A percentile compares a stretch with the other conserved stretches of the same genome.
Evolutionary conservation across 2,329 filamentous ascomycete genomes (phyloP).

Genomic region (Bisporella sp.): DNA sequence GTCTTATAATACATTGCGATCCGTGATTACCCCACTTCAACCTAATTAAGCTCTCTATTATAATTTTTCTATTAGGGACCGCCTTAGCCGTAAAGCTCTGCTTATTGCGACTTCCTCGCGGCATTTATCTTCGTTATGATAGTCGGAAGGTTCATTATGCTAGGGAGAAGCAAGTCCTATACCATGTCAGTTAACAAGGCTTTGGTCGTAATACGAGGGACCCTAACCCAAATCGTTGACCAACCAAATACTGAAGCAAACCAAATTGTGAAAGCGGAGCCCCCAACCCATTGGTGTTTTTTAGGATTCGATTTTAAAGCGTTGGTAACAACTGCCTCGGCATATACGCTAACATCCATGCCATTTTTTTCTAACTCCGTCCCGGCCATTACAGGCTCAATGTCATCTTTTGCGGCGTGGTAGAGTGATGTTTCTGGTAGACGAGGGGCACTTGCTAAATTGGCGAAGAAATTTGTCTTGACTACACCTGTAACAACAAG

Average conservation of each 20-base stretch:
- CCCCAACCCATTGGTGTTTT: slow-evolving; percentile 15
- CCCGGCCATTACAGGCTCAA: slow-evolving; percentile 11
- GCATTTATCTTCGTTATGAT: too few species aligned
- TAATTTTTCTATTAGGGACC: too few species aligned
- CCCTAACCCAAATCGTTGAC: neutral
- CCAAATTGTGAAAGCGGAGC: slow-evolving; percentile 10
- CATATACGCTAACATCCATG: slow-evolving; percentile 13
- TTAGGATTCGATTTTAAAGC: slow-evolving; percentile 15
- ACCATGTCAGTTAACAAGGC: too few species aligned
- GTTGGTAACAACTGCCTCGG: slow-evolving; percentile 16
- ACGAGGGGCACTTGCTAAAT: neutral
- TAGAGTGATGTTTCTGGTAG: slow-evolving; percentile 11
- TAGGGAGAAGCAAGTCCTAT: too few species aligned
- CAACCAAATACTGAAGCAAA: slow-evolving; percentile 13
- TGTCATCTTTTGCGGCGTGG: slow-evolving; percentile 11
- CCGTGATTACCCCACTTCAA: too few species aligned
- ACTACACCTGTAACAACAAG: slow-evolving; percentile 4
- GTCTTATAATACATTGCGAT: too few species aligned
- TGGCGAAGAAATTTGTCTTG: neutral
- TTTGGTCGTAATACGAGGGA: too few species aligned
- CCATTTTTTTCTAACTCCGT: neutral
- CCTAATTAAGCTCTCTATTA: too few species aligned
- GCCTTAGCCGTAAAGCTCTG: too few species aligned
- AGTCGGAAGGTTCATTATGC: too few species aligned
- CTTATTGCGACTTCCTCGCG: too few species aligned